Evolutionary conservation across 108 stramenopile species (phyloP), one percentile per base, ranked within the genome.

Genomic region (Stephanodiscus triporus): DNA sequence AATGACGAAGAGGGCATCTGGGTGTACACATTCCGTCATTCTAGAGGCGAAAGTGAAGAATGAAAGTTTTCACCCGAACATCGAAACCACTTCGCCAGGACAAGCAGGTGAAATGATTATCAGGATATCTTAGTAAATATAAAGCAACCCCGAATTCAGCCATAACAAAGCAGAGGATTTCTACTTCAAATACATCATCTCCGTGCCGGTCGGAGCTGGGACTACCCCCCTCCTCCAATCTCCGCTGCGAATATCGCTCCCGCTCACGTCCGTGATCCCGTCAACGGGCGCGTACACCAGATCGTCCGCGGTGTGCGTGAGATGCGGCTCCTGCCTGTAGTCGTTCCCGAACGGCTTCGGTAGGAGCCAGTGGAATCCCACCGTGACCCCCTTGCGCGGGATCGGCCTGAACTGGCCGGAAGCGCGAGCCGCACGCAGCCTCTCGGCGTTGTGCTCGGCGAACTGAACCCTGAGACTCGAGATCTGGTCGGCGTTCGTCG

Each of bases 281-380:
- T 85, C 84, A 61, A 62, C 56, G 6, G 94, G 94, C 23, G 89
- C 72, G 65, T 92, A 91, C 17, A 92, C 88, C 57, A 91, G 50
- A 80, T 89, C 82, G 49, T 92, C 90, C 40, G 85, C 82, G n/a
- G 88, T 85, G 74, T 89, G 88, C 37, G 82, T 85, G 79, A 81
- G 76, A 86, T 86, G 86, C 34, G 91, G 91, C 68, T 91, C 94
- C 83, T 90, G 91, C 66, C 91, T 77, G 72, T 79, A 92, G 71
- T 92, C 91, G 72, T 93, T 87, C 47, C 95, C 94, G 78, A 97
- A 95, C 40, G 94, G 97, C 69, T 96, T 90, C 43, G 95, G 97
- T 42, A 97, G 65, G 61, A 97, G 80, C 94, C 94, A 96, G 68
- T 97, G 97, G 68, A 96, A 75, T 14, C 93, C 94, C 48, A 97